A percentile compares a stretch with the other conserved stretches of the same genome.
Conservation (phyloP, 2,329 filamentous ascomycete species). For the Epichloe sibirici region DNA sequence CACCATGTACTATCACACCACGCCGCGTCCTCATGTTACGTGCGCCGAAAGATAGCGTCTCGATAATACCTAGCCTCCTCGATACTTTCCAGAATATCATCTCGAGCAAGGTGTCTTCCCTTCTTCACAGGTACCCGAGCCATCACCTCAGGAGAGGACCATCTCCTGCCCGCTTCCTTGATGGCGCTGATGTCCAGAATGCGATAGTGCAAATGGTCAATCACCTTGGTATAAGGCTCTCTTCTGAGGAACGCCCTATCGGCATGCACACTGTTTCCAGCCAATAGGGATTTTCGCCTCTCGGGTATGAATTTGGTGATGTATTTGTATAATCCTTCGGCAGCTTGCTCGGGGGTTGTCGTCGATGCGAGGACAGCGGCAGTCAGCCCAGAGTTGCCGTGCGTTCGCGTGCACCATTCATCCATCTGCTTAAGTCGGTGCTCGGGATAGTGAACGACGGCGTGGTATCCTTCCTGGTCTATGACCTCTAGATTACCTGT, state of each 20-base stretch:
- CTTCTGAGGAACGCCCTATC: slow-evolving; percentile 71
- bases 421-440: slow-evolving; percentile 67
- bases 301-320: slow-evolving; percentile 61
- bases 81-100: slow-evolving; percentile 93
- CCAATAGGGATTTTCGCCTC: slow-evolving; percentile 56
- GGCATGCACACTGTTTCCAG: slow-evolving; percentile 87
- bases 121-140: slow-evolving; percentile 58
- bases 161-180: slow-evolving; percentile 80
- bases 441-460: slow-evolving; percentile 61
- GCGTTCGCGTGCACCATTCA: slow-evolving; percentile 76
- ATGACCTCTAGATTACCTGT: slow-evolving; percentile 65
- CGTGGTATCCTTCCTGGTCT: slow-evolving; percentile 67
- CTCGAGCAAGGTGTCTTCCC: slow-evolving; percentile 66
- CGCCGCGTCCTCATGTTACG: slow-evolving; percentile 5
- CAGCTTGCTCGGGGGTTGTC: slow-evolving; percentile 63
- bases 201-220: slow-evolving; percentile 74
- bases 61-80: slow-evolving; percentile 79
- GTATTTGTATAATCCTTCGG: slow-evolving; percentile 62
- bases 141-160: slow-evolving; percentile 43
- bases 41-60: slow-evolving; percentile 48
- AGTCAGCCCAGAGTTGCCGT: slow-evolving; percentile 71
- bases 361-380: slow-evolving; percentile 60
- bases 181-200: slow-evolving; percentile 85
- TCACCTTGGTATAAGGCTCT: slow-evolving; percentile 59
- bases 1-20: not conserved